These are phyloP conservation scores for Kurtzmaniella quercitrusa DNA, from an alignment of 1,139 yeast genomes.

Conservation along the genomic window DNA sequence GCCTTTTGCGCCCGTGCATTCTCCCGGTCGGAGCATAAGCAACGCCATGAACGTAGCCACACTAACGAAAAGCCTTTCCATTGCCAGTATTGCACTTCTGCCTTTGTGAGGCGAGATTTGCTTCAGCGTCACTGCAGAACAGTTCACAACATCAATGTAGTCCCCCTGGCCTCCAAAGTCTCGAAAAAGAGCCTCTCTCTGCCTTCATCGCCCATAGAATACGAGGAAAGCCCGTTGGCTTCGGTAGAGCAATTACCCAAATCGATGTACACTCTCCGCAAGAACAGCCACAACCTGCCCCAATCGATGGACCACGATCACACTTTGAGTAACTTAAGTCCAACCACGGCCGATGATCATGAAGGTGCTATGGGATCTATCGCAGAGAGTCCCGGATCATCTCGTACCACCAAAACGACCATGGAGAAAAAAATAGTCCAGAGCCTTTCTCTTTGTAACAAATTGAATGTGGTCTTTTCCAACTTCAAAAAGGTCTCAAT, in stretches of 20 bases:
- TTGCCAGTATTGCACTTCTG: conserved; percentile 64
- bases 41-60: conserved; percentile 80
- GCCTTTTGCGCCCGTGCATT: conserved; percentile 79
- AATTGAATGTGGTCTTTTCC: conserved; percentile 5
- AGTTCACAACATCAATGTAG: conserved; percentile 49
- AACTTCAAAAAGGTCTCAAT: conserved; percentile 6
- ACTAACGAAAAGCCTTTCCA: conserved; percentile 81
- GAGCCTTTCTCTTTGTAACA: conserved; percentile 6
- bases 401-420: neutral
- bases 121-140: conserved; percentile 75
- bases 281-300: neutral
- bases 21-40: conserved; percentile 76
- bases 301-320: neutral
- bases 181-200: conserved; percentile 1
- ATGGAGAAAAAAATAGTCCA: conserved; percentile 6
- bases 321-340: neutral
- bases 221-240: conserved; percentile 2
- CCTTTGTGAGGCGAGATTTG: conserved; percentile 73
- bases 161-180: conserved; percentile 6
- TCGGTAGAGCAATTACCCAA: neutral
- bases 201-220: conserved; percentile 6
- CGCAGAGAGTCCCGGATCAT: neutral
- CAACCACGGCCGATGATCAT: neutral
- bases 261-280: neutral
- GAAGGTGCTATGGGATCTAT: neutral